These are phyloP conservation scores for Trichoderma lentiforme DNA, from an alignment of 2,329 filamentous ascomycete species.

Conservation along the genomic window DNA sequence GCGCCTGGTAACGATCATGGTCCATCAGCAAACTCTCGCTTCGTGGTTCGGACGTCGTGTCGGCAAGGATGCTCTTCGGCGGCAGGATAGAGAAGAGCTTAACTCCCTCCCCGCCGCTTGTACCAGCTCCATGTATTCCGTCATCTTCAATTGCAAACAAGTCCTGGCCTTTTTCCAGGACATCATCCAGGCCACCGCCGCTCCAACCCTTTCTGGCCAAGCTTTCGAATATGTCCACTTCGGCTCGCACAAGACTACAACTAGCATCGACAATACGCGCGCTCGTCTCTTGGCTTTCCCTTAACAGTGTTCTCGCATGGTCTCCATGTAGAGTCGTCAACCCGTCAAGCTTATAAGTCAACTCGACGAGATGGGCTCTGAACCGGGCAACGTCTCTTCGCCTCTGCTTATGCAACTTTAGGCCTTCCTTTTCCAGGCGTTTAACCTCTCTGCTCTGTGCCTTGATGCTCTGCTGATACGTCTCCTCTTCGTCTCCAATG, in stretches of 20 bases:
- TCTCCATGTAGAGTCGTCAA: conserved; percentile 58
- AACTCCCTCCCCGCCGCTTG: conserved; percentile 32
- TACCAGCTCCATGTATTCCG: conserved; percentile 32
- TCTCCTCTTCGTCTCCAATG: conserved; percentile 62
- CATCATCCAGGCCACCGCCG: conserved; percentile 63
- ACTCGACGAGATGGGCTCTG: conserved; percentile 59
- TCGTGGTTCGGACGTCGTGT: conserved; percentile 41
- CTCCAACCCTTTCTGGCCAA: conserved; percentile 65
- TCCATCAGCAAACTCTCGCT: conserved; percentile 53
- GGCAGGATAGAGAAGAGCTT: conserved; percentile 65
- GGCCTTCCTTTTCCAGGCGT: conserved; percentile 61
- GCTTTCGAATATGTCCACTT: conserved; percentile 67
- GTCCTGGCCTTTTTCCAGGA: conserved; percentile 62
- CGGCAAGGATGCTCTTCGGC: conserved; percentile 60
- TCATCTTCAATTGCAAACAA: conserved; percentile 50
- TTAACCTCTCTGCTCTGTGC: conserved; percentile 59
- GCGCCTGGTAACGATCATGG: conserved; percentile 54
- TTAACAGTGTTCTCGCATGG: conserved; percentile 57
- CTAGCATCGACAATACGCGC: conserved; percentile 60
- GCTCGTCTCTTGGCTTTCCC: conserved; percentile 64
- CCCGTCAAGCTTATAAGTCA: conserved; percentile 61
- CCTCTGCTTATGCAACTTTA: conserved; percentile 59
- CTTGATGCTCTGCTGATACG: conserved; percentile 54
- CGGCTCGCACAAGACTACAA: conserved; percentile 63
- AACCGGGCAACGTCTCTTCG: conserved; percentile 60